A percentile compares a stretch with the other conserved stretches of the same genome.
Evolutionary conservation across 2,329 filamentous ascomycete species (phyloP).

Genomic region (Colletotrichum karsti): DNA sequence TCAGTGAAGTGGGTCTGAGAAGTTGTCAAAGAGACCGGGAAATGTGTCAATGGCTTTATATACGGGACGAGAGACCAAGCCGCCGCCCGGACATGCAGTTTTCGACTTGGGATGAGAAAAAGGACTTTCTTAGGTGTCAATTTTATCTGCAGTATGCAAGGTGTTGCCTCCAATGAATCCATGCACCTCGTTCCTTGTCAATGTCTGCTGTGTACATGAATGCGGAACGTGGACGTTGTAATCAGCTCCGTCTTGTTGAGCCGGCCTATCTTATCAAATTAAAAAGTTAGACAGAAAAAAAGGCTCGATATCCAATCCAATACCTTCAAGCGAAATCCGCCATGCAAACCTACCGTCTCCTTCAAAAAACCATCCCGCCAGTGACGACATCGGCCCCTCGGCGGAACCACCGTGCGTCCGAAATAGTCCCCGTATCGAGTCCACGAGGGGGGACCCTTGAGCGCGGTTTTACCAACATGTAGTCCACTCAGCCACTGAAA

Average conservation of each 20-base stretch:
- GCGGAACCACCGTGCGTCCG: not conserved
- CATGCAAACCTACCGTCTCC: too few species aligned
- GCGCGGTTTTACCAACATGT: not conserved
- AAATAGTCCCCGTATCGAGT: constrained; percentile 15
- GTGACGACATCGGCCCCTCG: constrained; percentile 7
- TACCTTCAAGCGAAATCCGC: not conserved
- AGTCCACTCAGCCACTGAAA: not conserved
- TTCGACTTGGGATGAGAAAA: not conserved
- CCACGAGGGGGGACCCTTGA: constrained; percentile 7
- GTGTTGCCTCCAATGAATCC: not conserved
- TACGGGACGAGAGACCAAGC: constrained; percentile 3
- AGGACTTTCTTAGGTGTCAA: not conserved
- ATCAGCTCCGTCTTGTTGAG: not conserved
- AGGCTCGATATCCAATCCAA: not conserved
- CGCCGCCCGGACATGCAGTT: not conserved
- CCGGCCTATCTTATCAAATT: not conserved
- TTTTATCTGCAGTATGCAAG: not conserved
- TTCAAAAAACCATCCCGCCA: not conserved
- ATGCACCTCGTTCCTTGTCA: not conserved
- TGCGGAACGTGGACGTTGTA: not conserved
- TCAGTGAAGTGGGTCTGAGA: not conserved
- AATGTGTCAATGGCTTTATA: not conserved
- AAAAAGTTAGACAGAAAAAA: not conserved
- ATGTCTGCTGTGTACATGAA: not conserved
- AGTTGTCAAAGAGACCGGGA: not conserved